Conservation (phyloP, 2,329 filamentous ascomycete species). For the Cytospora piceicola region DNA sequence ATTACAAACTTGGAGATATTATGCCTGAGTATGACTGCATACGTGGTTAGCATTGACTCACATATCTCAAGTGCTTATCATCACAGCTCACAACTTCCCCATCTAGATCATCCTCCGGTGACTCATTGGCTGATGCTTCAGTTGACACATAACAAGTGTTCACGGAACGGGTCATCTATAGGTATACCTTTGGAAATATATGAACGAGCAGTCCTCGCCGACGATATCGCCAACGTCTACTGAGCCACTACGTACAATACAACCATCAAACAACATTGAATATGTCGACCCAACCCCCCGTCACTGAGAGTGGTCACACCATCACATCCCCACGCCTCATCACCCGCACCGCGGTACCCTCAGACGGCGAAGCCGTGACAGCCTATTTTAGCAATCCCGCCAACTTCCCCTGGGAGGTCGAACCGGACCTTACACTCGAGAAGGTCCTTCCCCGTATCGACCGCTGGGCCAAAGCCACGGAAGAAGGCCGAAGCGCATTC, state of each 20-base stretch:
- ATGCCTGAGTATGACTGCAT: neutral
- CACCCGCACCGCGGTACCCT: conserved; percentile 41
- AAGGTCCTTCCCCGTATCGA: conserved; percentile 22
- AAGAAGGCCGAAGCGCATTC: conserved; percentile 30
- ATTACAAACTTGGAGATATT: neutral
- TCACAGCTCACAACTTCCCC: neutral
- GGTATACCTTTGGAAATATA: too few species aligned
- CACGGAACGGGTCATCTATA: too few species aligned
- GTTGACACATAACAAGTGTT: too few species aligned
- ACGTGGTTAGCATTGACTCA: neutral
- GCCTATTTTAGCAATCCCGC: conserved; percentile 28
- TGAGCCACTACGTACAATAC: neutral
- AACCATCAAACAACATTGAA: conserved; percentile 6
- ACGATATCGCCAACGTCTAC: too few species aligned
- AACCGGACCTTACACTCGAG: conserved; percentile 26
- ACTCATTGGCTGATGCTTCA: neutral
- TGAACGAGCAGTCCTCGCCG: neutral
- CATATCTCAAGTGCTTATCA: neutral
- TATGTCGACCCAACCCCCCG: neutral
- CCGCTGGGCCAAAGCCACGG: conserved; percentile 24
- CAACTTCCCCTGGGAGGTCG: conserved; percentile 27
- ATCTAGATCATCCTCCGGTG: neutral
- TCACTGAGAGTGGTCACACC: conserved; percentile 7
- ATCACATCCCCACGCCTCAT: conserved; percentile 49
- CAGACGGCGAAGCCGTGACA: conserved; percentile 29